phyloP scores from a whole-genome alignment of 352 stramenopile species.

The Phytophthora vignae region DNA sequence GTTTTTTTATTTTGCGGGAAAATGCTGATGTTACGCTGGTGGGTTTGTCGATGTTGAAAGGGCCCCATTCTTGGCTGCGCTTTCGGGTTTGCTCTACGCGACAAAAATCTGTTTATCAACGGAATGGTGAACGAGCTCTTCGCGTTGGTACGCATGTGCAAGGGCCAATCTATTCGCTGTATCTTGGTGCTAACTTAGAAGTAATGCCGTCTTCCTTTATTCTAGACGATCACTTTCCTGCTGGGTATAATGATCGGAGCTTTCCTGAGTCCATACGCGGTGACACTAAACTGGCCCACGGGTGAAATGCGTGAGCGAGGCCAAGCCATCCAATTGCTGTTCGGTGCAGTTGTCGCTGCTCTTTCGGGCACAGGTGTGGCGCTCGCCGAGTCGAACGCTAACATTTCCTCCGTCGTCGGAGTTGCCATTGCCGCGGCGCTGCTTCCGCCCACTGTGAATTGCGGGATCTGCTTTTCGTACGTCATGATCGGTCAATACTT shows the following conservation, averaged over 20 bases:
- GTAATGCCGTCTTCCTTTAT: not conserved
- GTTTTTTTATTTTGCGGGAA: not conserved
- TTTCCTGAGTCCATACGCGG: slow-evolving; percentile 80
- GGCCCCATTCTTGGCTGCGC: slow-evolving; percentile 85
- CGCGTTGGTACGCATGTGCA: slow-evolving; percentile 55
- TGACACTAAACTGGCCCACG: slow-evolving; percentile 82
- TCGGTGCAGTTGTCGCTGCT: slow-evolving; percentile 81
- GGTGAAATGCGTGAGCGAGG: slow-evolving; percentile 83
- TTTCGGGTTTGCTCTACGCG: slow-evolving; percentile 82
- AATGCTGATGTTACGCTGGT: slow-evolving; percentile 9
- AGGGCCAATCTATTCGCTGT: not conserved
- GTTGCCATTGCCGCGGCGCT: slow-evolving; percentile 87
- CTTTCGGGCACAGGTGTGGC: slow-evolving; percentile 81
- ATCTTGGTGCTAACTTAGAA: not conserved
- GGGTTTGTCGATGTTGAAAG: slow-evolving; percentile 28
- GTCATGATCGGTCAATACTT: slow-evolving; percentile 88
- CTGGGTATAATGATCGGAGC: slow-evolving; percentile 85
- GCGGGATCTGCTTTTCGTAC: slow-evolving; percentile 88
- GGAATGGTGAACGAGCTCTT: slow-evolving; percentile 86
- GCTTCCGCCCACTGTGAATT: slow-evolving; percentile 88
- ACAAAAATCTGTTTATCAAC: slow-evolving; percentile 86
- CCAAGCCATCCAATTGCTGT: slow-evolving; percentile 83
- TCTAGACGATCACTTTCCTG: slow-evolving; percentile 77
- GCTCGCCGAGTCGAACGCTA: slow-evolving; percentile 86
- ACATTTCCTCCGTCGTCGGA: slow-evolving; percentile 91